A percentile compares a stretch with the other conserved stretches of the same genome.
phyloP scores from a whole-genome alignment of 768 basidiomycete genomes.

The Pisolithus albus region DNA sequence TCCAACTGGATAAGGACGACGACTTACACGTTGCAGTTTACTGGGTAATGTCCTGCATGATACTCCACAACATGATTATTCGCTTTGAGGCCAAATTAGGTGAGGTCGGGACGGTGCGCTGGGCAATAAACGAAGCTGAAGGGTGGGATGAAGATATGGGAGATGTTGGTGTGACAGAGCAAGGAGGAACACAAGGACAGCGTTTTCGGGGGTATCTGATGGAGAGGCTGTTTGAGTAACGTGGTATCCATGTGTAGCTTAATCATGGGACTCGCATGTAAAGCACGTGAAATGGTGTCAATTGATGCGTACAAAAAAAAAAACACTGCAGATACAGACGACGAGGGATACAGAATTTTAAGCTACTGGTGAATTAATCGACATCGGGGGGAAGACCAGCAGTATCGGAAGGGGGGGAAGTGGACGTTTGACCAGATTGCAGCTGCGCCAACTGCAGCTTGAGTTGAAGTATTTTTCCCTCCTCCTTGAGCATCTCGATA shows the following conservation, averaged over 20 bases:
- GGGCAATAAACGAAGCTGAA: neutral
- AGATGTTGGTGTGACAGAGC: too few species aligned
- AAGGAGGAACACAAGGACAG: too few species aligned
- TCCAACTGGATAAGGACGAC: neutral
- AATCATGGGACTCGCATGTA: too few species aligned
- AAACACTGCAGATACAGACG: neutral
- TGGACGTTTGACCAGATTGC: neutral
- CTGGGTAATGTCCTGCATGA: neutral
- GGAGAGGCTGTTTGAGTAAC: too few species aligned
- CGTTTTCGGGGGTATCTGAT: too few species aligned
- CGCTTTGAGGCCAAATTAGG: neutral
- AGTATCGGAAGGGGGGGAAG: neutral
- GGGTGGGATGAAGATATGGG: neutral
- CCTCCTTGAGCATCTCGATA: neutral
- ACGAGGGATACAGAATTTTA: neutral
- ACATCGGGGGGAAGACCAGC: neutral
- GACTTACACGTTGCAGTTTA: neutral
- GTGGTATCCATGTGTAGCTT: too few species aligned
- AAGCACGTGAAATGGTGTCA: too few species aligned
- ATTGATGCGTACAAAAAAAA: neutral
- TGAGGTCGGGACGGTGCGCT: neutral
- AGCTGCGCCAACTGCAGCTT: neutral
- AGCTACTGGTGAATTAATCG: neutral
- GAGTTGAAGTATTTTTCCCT: neutral
- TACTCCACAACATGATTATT: slow-evolving; percentile 2